Evolutionary conservation across 2,329 filamentous ascomycete genomes (phyloP).

Genomic region (Shiraia bambusicola): DNA sequence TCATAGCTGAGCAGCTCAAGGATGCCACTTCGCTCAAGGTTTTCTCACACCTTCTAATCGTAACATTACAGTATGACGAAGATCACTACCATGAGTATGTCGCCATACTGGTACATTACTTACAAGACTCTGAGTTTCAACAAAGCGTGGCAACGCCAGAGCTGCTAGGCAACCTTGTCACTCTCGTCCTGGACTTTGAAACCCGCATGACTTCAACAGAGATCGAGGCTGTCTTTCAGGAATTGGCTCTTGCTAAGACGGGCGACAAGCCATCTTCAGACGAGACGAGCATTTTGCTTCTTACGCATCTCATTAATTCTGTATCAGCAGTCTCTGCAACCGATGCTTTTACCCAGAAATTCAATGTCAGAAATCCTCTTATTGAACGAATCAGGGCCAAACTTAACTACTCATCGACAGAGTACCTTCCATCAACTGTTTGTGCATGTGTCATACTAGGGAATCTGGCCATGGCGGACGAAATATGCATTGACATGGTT

Average conservation of each 20-base stretch:
- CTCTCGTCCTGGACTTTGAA: slow-evolving; percentile 37
- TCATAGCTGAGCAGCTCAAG: slow-evolving; percentile 37
- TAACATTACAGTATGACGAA: slow-evolving; percentile 33
- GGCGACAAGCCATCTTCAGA: slow-evolving; percentile 26
- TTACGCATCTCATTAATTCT: slow-evolving; percentile 35
- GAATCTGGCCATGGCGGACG: slow-evolving; percentile 41
- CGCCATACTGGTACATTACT: slow-evolving; percentile 37
- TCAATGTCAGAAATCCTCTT: slow-evolving; percentile 28
- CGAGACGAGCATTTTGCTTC: slow-evolving; percentile 27
- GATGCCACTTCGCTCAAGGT: slow-evolving; percentile 31
- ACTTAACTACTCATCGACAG: slow-evolving; percentile 15
- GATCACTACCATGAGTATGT: slow-evolving; percentile 40
- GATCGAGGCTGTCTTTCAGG: slow-evolving; percentile 28
- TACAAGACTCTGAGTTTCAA: slow-evolving; percentile 40
- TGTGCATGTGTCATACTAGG: slow-evolving; percentile 43
- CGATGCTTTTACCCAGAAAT: slow-evolving; percentile 34
- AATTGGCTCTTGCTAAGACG: slow-evolving; percentile 29
- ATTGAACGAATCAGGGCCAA: slow-evolving; percentile 32
- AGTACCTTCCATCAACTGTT: slow-evolving; percentile 30
- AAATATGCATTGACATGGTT: slow-evolving; percentile 39
- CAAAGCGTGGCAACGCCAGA: slow-evolving; percentile 33
- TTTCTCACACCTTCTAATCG: slow-evolving; percentile 31
- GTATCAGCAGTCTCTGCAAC: slow-evolving; percentile 38
- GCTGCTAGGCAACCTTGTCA: slow-evolving; percentile 31
- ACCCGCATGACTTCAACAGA: slow-evolving; percentile 29